These are phyloP conservation scores for Scedosporium apiospermum DNA, from an alignment of 2,329 filamentous ascomycete genomes.

Conservation along the genomic window DNA sequence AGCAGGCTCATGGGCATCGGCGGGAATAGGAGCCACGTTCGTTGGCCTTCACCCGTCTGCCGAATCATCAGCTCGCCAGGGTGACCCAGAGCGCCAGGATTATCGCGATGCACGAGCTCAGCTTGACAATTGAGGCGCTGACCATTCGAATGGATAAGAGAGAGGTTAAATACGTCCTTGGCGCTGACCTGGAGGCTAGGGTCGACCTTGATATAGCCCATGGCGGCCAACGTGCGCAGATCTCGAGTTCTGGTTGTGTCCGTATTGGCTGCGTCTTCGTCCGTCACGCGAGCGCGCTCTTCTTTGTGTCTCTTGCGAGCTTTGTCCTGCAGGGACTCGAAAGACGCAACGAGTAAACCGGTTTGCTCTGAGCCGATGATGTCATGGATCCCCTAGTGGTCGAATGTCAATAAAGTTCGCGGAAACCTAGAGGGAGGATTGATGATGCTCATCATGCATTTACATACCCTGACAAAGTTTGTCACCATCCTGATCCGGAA, in stretches of 20 bases:
- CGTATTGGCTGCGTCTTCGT: constrained; percentile 77
- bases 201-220: constrained; percentile 64
- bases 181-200: constrained; percentile 74
- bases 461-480: constrained; percentile 65
- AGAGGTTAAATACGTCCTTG: constrained; percentile 81
- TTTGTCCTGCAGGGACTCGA: constrained; percentile 65
- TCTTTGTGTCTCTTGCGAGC: constrained; percentile 58
- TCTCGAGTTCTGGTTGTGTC: constrained; percentile 75
- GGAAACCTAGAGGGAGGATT: constrained; percentile 6
- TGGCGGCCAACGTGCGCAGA: constrained; percentile 62
- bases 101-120: constrained; percentile 79
- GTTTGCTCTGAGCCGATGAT: constrained; percentile 39
- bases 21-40: constrained; percentile 80
- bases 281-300: constrained; percentile 61
- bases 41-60: constrained; percentile 68
- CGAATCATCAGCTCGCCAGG: constrained; percentile 84
- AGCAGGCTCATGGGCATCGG: constrained; percentile 65
- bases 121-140: constrained; percentile 84
- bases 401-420: background rate
- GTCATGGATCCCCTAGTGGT: constrained; percentile 42
- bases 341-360: constrained; percentile 34
- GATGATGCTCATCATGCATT: background rate
- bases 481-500: constrained; percentile 80
- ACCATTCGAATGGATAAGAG: constrained; percentile 78
- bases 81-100: constrained; percentile 54